Evolutionary conservation across 345 rosid genomes (phyloP).

Genomic region (Nephelium lappaceum): DNA sequence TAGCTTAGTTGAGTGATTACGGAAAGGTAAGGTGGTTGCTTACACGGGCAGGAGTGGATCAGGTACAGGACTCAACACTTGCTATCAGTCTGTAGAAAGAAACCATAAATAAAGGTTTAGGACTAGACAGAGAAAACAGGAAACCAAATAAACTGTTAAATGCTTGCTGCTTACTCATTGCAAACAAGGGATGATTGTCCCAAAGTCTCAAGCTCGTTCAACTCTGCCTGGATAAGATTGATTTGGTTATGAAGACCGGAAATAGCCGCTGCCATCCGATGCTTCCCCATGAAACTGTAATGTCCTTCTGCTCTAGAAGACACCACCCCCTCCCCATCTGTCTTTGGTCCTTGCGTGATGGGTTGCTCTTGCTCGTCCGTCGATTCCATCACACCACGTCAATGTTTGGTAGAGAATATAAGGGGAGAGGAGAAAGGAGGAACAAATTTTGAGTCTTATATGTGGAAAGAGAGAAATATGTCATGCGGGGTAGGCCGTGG

Average conservation of each 20-base stretch:
- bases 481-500: too few species aligned
- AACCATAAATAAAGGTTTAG: background rate
- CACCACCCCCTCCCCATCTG: background rate
- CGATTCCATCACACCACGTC: background rate
- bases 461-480: too few species aligned
- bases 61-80: conserved; percentile 43
- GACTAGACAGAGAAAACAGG: background rate
- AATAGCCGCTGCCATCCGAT: conserved; percentile 43
- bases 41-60: conserved; percentile 52
- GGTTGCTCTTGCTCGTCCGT: background rate
- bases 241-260: conserved; percentile 40
- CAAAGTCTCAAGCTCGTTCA: conserved; percentile 40
- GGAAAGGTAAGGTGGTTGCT: background rate
- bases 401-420: too few species aligned
- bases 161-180: conserved; percentile 37
- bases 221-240: conserved; percentile 44
- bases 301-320: background rate
- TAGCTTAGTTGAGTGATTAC: too few species aligned
- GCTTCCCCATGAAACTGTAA: conserved; percentile 36
- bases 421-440: too few species aligned
- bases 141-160: background rate
- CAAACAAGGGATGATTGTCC: conserved; percentile 50
- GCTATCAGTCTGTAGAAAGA: conserved; percentile 28
- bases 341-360: background rate
- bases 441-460: too few species aligned